Conservation (phyloP, 1,284 basidiomycete species). For the Mrakiaceae sp. region DNA sequence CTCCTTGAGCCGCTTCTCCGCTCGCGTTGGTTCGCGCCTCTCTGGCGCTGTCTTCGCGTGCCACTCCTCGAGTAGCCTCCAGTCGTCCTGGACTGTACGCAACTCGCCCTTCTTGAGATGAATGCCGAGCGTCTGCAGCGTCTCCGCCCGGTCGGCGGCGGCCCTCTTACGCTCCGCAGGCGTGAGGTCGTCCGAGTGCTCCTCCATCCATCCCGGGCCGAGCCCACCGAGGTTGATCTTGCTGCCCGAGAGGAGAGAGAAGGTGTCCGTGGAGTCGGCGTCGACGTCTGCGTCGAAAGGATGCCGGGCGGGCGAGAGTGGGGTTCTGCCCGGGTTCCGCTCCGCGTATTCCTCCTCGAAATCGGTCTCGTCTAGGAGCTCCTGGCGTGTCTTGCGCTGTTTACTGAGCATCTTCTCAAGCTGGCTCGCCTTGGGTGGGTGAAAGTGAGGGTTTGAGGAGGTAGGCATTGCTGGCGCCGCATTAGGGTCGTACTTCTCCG, state of each 20-base stretch:
- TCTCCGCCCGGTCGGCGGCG: background rate
- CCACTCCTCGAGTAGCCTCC: conserved; percentile 10
- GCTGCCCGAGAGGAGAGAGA: background rate
- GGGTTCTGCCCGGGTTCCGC: background rate
- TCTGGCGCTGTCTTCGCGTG: background rate
- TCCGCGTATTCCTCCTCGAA: background rate
- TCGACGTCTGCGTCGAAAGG: background rate
- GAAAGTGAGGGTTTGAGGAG: too few species aligned
- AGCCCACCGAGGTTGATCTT: conserved; percentile 5
- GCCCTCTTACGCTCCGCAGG: background rate
- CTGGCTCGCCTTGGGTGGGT: too few species aligned
- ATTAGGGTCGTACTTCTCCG: too few species aligned
- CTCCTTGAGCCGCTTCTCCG: too few species aligned
- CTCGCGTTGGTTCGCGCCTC: too few species aligned
- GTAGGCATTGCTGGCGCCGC: too few species aligned
- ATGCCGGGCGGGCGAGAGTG: background rate
- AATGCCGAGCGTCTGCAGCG: background rate
- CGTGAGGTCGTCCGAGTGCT: background rate
- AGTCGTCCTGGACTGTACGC: conserved; percentile 12
- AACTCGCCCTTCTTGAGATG: conserved; percentile 1
- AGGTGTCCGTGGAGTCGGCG: background rate
- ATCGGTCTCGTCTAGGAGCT: background rate
- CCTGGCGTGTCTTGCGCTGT: too few species aligned
- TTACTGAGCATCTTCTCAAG: too few species aligned
- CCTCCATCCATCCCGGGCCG: conserved; percentile 11